Evolutionary conservation across 805 yeast genomes (phyloP).

Genomic region (Allodekkera sacchari): DNA sequence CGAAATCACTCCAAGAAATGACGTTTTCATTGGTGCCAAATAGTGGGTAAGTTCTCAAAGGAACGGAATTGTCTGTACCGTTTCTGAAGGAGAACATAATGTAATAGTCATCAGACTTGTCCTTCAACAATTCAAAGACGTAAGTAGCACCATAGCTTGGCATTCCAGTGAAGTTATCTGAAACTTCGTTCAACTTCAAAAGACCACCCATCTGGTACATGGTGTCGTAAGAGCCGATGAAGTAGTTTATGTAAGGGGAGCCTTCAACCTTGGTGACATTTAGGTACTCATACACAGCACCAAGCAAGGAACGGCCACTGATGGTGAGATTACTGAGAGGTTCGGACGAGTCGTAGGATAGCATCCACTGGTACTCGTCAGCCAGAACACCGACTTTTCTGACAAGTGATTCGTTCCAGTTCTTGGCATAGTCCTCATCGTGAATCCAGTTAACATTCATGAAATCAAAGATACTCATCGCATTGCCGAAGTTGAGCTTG

Average conservation of each 20-base stretch:
- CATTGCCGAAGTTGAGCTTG: slow-evolving; percentile 29
- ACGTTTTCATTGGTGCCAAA: slow-evolving; percentile 25
- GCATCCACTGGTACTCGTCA: slow-evolving; percentile 31
- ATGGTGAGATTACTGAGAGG: slow-evolving; percentile 25
- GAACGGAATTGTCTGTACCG: slow-evolving; percentile 31
- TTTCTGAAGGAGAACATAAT: slow-evolving; percentile 39
- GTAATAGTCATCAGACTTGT: slow-evolving; percentile 20
- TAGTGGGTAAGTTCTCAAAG: slow-evolving; percentile 28
- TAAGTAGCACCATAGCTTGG: slow-evolving; percentile 38
- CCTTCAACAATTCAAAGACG: slow-evolving; percentile 34
- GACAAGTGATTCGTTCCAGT: slow-evolving; percentile 25
- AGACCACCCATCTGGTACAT: slow-evolving; percentile 34
- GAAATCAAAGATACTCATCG: slow-evolving; percentile 33
- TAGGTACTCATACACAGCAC: slow-evolving; percentile 26
- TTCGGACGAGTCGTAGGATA: slow-evolving; percentile 25
- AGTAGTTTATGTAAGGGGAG: slow-evolving; percentile 31
- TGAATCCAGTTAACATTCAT: slow-evolving; percentile 34
- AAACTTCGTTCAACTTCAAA: slow-evolving; percentile 25
- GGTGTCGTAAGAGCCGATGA: slow-evolving; percentile 37
- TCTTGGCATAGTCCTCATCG: slow-evolving; percentile 27
- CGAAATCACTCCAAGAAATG: slow-evolving; percentile 31
- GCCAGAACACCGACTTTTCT: slow-evolving; percentile 27
- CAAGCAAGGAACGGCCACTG: slow-evolving; percentile 34
- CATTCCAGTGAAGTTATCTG: slow-evolving; percentile 35
- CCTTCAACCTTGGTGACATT: slow-evolving; percentile 28